These are phyloP conservation scores for Stemphylium beticola DNA, from an alignment of 2,329 filamentous ascomycete genomes.

Conservation along the genomic window DNA sequence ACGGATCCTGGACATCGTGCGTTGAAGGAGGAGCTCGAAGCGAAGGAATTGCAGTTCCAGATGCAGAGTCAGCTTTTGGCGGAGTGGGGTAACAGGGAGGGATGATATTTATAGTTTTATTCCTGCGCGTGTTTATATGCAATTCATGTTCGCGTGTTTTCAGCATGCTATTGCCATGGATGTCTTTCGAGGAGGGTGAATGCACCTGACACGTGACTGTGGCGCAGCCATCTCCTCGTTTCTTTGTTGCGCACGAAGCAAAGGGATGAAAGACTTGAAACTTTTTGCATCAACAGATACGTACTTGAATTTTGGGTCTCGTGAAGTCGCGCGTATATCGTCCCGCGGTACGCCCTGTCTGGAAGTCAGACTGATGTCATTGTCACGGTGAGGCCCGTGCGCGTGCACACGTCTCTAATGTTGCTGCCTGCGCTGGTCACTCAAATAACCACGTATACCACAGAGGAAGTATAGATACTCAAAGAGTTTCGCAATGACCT, in stretches of 20 bases:
- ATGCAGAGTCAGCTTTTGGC: conserved; percentile 10
- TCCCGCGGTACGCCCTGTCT: neutral
- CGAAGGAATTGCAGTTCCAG: conserved; percentile 7
- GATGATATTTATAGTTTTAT: neutral
- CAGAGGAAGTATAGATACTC: too few relatives aligned
- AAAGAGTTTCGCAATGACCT: too few relatives aligned
- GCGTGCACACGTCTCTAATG: neutral
- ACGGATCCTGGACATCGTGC: neutral
- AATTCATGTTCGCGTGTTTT: too few relatives aligned
- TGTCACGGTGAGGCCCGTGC: neutral
- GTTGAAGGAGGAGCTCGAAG: conserved; percentile 11
- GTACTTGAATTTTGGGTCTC: too few relatives aligned
- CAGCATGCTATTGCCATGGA: neutral
- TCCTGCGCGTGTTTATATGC: too few relatives aligned
- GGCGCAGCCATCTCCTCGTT: too few relatives aligned
- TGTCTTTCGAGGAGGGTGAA: neutral
- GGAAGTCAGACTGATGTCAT: conserved; percentile 4
- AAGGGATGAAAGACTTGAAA: too few relatives aligned
- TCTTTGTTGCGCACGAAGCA: too few relatives aligned
- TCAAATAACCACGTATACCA: too few relatives aligned
- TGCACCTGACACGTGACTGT: neutral
- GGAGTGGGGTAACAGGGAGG: neutral
- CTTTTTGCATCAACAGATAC: too few relatives aligned
- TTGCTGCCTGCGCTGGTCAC: neutral
- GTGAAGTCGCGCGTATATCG: neutral